These are phyloP conservation scores for Salix exigua DNA, from an alignment of 345 rosid species.

Conservation along the genomic window DNA sequence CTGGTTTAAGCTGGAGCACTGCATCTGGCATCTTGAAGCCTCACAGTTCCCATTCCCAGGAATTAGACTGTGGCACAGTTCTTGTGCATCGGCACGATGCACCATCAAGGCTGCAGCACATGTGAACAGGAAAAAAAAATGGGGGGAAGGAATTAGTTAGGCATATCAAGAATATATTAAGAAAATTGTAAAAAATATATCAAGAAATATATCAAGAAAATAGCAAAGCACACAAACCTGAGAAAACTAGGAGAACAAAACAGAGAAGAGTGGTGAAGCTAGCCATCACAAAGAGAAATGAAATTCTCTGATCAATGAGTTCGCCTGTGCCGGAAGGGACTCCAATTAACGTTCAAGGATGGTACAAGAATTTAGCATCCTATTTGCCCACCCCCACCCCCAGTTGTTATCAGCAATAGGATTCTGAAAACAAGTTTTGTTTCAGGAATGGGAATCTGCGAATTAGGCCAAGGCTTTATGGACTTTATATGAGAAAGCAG, in stretches of 20 bases:
- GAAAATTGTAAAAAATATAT: neutral
- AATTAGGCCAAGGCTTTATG: neutral
- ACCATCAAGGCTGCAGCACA: neutral
- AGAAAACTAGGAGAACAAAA: neutral
- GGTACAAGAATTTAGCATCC: too few relatives aligned
- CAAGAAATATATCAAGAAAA: neutral
- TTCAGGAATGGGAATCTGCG: too few relatives aligned
- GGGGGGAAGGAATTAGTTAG: neutral
- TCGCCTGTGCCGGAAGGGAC: too few relatives aligned
- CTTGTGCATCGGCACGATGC: neutral
- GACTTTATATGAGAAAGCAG: neutral
- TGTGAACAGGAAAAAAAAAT: too few relatives aligned
- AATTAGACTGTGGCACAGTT: slow-evolving; percentile 14
- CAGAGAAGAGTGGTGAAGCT: neutral
- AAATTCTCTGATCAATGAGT: neutral
- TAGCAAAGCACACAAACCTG: neutral
- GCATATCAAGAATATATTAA: neutral
- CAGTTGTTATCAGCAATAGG: too few relatives aligned
- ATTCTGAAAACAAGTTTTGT: too few relatives aligned
- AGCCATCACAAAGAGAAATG: neutral
- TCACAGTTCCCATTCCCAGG: slow-evolving; percentile 16
- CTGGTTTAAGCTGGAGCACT: slow-evolving; percentile 9
- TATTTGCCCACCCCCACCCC: too few relatives aligned
- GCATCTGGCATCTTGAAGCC: neutral
- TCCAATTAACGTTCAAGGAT: too few relatives aligned